Base-by-base conservation (phyloP, 2,329 filamentous ascomycete genomes). In the Bertia moriformis region DNA sequence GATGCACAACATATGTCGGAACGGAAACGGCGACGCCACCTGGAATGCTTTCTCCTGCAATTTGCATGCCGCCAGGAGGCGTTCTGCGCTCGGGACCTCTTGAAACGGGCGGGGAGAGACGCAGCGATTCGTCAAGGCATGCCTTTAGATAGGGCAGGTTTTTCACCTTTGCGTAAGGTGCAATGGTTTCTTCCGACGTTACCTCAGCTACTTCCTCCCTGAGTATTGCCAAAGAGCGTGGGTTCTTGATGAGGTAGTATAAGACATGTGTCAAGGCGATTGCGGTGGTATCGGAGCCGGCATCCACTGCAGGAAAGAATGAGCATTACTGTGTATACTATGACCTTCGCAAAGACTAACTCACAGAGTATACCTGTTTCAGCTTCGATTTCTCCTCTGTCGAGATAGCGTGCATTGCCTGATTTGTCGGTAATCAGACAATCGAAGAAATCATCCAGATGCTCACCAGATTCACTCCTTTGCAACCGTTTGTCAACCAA, bases 71-170 rank as follows among this genome's bases (percentile, higher is more conserved):
- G 30, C 60, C 50, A 0, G 54, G 50, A 0, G 61, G 59, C 3
- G 61, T 61, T 19, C 55, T 42, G 2, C 62, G 46, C 33, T 54
- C 52, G 4, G 56, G 20, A 2, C 57, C 59, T 2, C 50, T 50
- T 0, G 56, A 54, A 0, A 62, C 54, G 1, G 60, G 46, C 1
- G 61, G 60, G 32, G 57, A 48, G 3, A 65, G 44, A 0, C 62
- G 50, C 22, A 63, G 47, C 0, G 56, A 38, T 43, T 67, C 63
- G 36, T 65, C 53, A 36, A 66, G 57, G 24, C 51, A 48, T 3
- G 55, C 61, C 36, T 57, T 50, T 10, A 62, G 50, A 35, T 35
- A 35, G 7, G 32, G 32, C 10, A 35, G 32, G 17, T 17, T 17
- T 15, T 35, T 35, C 10, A 35, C 32, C 10, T 15, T 35, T 7